A percentile compares a stretch with the other conserved stretches of the same genome.
phyloP scores from a whole-genome alignment of 1,284 basidiomycete genomes.

The Ustilago esculenta region DNA sequence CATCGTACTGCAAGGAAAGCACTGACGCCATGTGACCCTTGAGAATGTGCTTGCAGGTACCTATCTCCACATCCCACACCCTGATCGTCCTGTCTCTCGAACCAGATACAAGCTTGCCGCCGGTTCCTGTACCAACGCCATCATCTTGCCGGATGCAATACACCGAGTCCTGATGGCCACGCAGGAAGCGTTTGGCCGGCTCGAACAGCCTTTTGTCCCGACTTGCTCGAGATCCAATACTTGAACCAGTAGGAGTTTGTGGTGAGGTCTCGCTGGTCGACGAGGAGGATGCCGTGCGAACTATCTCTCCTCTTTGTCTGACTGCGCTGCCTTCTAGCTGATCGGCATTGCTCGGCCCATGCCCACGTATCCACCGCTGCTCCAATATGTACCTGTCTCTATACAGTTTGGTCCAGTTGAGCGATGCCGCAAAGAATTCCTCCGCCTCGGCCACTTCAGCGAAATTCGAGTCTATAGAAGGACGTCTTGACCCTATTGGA shows the following conservation, averaged over 20 bases:
- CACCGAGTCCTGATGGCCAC: constrained; percentile 52
- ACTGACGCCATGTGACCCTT: constrained; percentile 53
- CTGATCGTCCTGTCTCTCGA: constrained; percentile 52
- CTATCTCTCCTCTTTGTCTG: constrained; percentile 3
- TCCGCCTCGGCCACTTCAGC: constrained; percentile 33
- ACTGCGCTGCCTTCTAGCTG: neutral
- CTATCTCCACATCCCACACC: constrained; percentile 54
- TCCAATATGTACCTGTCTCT: constrained; percentile 32
- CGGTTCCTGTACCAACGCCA: constrained; percentile 40
- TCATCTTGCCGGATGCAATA: constrained; percentile 56
- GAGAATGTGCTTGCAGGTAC: constrained; percentile 41
- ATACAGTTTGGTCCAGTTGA: constrained; percentile 41
- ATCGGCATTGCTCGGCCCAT: neutral
- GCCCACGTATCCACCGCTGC: constrained; percentile 31
- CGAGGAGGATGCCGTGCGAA: constrained; percentile 6
- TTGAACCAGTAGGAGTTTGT: neutral
- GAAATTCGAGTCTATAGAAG: constrained; percentile 15
- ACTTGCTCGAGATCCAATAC: neutral
- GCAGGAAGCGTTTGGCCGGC: constrained; percentile 38
- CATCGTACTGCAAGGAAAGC: constrained; percentile 56
- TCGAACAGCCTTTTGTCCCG: constrained; percentile 17
- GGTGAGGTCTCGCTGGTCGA: neutral
- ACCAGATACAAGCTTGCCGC: constrained; percentile 49
- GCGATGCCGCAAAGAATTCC: constrained; percentile 31
- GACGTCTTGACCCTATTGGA: constrained; percentile 8